These are phyloP conservation scores for Kwoniella dendrophila DNA, from an alignment of 768 basidiomycete genomes.

Conservation along the genomic window DNA sequence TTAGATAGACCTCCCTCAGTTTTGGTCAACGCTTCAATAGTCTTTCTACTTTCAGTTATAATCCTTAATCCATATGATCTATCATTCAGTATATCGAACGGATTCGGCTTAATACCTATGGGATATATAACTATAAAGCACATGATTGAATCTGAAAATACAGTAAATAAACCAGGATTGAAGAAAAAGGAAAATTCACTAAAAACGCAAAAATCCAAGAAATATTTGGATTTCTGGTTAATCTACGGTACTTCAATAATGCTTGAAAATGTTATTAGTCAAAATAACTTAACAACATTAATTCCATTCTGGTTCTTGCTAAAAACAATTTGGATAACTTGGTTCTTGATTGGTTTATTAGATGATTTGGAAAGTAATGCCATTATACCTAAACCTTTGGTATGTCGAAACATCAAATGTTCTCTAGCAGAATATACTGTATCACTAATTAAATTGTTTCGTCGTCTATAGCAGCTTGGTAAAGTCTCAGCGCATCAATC, in stretches of 20 bases:
- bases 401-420: neutral
- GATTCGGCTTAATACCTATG: neutral
- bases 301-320: conserved; percentile 11
- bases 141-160: neutral
- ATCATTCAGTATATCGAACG: conserved; percentile 6
- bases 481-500: too few species aligned
- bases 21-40: conserved; percentile 1
- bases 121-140: neutral
- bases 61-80: conserved; percentile 19
- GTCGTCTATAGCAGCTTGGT: too few species aligned
- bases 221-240: conserved; percentile 24
- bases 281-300: neutral
- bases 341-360: conserved; percentile 14
- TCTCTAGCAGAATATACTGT: too few species aligned
- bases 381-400: conserved; percentile 15
- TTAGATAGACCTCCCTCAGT: conserved; percentile 20
- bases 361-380: neutral
- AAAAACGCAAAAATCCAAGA: neutral
- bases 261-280: neutral
- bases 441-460: too few species aligned
- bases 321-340: conserved; percentile 3
- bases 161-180: neutral
- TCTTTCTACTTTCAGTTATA: conserved; percentile 11
- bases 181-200: conserved; percentile 9
- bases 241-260: conserved; percentile 8